Base-by-base conservation (phyloP, 2,329 filamentous ascomycete genomes). In the Fusarium sp. region DNA sequence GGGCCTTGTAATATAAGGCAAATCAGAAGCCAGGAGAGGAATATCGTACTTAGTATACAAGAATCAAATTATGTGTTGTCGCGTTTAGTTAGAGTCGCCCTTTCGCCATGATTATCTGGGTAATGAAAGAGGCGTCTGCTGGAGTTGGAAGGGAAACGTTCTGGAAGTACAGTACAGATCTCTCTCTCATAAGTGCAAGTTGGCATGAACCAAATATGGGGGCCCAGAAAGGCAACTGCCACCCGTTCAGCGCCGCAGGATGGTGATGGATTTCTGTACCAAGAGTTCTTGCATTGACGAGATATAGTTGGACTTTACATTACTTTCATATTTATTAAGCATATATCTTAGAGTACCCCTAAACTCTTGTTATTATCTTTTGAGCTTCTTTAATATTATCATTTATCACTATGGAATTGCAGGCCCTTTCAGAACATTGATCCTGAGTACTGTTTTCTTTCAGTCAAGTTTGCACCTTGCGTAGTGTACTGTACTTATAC, bases 101-200 rank as follows among this genome's bases (percentile, higher is more conserved):
- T 52, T 68, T 71, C 60, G 74, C 77, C 77, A 78, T 78, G 62
- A 54, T 75, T 55, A 56, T 73, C 56, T 48, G 30, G 58, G 55
- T 63, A 68, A 58, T 38, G 44, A 64, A 57, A 57, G 67, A 62
- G 68, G 54, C 57, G 61, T 75, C 38, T 62, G 69, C n/a, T 76
- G 47, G 50, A 72, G 70, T 72, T 69, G 70, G 65, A 68, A 75
- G 70, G 66, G 57, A 77, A 73, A 75, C 65, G 72, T 73, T 66
- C 62, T 69, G 70, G 68, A 76, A 72, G 72, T 75, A 77, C 68
- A 69, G 73, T 69, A 76, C 77, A 78, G 74, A 77, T 34, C 32
- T 34, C 32, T 78, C 72, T 78, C 72, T 74, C 68, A 74, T 14
- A 51, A 74, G 50, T 77, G 75, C 78, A 79, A 79, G 72, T 77